phyloP scores from a whole-genome alignment of 768 basidiomycete species.

The Hemileccinum rubropunctum region DNA sequence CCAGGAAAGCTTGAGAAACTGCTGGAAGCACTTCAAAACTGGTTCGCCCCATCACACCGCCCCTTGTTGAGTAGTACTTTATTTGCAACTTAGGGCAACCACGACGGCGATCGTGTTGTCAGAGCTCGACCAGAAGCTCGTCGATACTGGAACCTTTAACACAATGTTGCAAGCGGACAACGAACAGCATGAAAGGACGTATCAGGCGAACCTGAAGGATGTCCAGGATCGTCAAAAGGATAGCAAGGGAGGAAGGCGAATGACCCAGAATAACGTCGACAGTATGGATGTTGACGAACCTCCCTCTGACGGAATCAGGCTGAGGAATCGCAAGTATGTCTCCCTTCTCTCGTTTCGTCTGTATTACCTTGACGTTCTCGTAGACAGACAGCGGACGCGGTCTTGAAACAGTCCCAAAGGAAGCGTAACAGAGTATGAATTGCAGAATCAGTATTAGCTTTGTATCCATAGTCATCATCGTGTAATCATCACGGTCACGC shows the following conservation, averaged over 20 bases:
- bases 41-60: constrained; percentile 41
- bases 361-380: not conserved
- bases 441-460: not conserved
- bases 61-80: not conserved
- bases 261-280: constrained; percentile 25
- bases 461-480: constrained; percentile 11
- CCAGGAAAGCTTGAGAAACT: constrained; percentile 64
- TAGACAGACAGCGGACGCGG: constrained; percentile 39
- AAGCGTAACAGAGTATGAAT: constrained; percentile 57
- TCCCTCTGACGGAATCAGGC: constrained; percentile 38
- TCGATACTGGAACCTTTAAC: constrained; percentile 46
- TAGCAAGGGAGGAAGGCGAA: constrained; percentile 37
- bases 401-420: constrained; percentile 44
- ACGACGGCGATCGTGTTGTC: constrained; percentile 69
- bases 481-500: constrained; percentile 17
- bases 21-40: constrained; percentile 60
- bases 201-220: constrained; percentile 57
- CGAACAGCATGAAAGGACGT: constrained; percentile 52
- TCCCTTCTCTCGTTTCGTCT: not conserved
- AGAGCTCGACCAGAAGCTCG: constrained; percentile 71
- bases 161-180: constrained; percentile 40
- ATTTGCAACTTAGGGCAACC: constrained; percentile 49
- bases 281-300: constrained; percentile 71
- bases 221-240: constrained; percentile 65
- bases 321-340: constrained; percentile 63